Evolutionary conservation across 192 early-diverging fungal species (phyloP), one percentile per base, ranked within the genome.

Genomic region (Coemansia sp.): DNA sequence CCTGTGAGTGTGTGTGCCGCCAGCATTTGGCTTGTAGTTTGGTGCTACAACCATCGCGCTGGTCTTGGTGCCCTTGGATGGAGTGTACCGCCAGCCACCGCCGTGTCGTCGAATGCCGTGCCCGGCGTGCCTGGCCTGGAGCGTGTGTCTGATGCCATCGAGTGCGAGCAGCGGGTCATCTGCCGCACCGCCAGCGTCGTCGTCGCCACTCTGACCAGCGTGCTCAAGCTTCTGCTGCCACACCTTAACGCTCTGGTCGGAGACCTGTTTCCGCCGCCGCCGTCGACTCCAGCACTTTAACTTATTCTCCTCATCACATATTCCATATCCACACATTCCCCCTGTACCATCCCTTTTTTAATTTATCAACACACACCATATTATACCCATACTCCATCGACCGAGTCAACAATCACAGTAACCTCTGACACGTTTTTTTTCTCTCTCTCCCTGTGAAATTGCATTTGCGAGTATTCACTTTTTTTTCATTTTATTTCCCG

Each of bases 1-100:
- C 83, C 83, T 0, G 73, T 81, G 7, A 82, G 81, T 9, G 77
- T 85, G 22, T 80, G 81, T 10, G 83, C 83, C 4, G 80, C 83
- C 3, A 73, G 77, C 25, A 79, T 85, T 33, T 85, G 82, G 67
- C 58, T 85, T 20, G 77, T 80, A 0, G 72, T 83, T 39, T 77
- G 54, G 71, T 60, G 77, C 39, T 85, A 77, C 65, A 85, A 85
- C 55, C 50, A 80, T 43, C 37, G 61, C 3, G 64, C 67, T 41
- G 25, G 54, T 0, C 46, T 80, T 27, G 9, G 58, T 1, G 46
- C 22, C 3, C 9, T 41, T 11, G 49, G 25, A 0, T 69, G 50
- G 18, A 5, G 13, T 2, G 34, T 64, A 25, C 53, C 51, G 0
- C 37, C 25, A 9, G 55, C 47, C 30, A 62, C 59, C 13, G 33